Conservation (phyloP, 257 asterid genomes). For the Solanum megistacrolobum region DNA sequence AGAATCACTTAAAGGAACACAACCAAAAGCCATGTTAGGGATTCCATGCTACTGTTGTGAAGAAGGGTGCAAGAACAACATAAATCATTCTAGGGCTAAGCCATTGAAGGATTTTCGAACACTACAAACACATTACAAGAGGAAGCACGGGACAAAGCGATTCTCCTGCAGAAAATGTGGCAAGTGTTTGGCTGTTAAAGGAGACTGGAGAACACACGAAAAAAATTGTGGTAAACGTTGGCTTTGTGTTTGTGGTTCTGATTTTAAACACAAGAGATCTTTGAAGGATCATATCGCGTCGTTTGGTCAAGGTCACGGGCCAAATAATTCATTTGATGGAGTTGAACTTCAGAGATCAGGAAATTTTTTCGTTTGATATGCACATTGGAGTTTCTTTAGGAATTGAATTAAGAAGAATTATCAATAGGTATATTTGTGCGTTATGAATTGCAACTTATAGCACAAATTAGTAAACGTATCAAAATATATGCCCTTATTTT, state of each 20-base stretch:
- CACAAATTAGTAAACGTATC: neutral
- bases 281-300: slow-evolving; percentile 64
- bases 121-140: slow-evolving; percentile 56
- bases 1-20: slow-evolving; percentile 50
- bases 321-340: slow-evolving; percentile 14
- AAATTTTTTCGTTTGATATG: neutral
- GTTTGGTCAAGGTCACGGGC: slow-evolving; percentile 50
- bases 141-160: slow-evolving; percentile 48
- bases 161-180: slow-evolving; percentile 58
- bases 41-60: slow-evolving; percentile 64
- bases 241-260: slow-evolving; percentile 67
- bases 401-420: neutral
- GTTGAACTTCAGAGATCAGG: neutral
- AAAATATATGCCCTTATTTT: neutral
- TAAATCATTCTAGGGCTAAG: slow-evolving; percentile 37
- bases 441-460: neutral
- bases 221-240: slow-evolving; percentile 78
- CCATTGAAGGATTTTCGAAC: slow-evolving; percentile 63
- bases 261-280: slow-evolving; percentile 77
- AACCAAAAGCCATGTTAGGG: slow-evolving; percentile 39
- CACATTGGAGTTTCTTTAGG: neutral
- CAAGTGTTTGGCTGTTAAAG: slow-evolving; percentile 59
- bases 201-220: slow-evolving; percentile 78
- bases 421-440: neutral
- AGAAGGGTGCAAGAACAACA: slow-evolving; percentile 65